A percentile compares a stretch with the other conserved stretches of the same genome.
Conservation (phyloP, 2,329 filamentous ascomycete species). For the Penicillium janthinellum region DNA sequence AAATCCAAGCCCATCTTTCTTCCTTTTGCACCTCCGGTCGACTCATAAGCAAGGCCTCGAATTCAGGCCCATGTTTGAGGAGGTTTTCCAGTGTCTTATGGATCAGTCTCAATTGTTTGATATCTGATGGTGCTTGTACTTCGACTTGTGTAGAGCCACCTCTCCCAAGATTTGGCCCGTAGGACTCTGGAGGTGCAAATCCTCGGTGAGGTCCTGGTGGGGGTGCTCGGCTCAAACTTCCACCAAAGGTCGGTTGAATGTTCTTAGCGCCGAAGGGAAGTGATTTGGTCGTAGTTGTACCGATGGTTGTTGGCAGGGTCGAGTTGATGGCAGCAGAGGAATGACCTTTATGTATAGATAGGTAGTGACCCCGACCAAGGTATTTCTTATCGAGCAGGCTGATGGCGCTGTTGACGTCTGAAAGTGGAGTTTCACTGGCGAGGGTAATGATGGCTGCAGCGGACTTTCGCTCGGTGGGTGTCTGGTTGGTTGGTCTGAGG, state of each 20-base stretch:
- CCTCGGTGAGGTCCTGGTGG: conserved; percentile 56
- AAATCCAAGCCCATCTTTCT: conserved; percentile 92
- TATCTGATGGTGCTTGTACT: conserved; percentile 73
- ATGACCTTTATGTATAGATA: conserved; percentile 78
- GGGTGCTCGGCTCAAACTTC: conserved; percentile 52
- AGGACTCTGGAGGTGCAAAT: conserved; percentile 77
- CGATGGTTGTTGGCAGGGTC: conserved; percentile 51
- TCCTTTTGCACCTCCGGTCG: conserved; percentile 79
- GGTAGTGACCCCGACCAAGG: conserved; percentile 78
- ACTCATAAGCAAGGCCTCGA: conserved; percentile 90
- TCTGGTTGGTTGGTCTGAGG: conserved; percentile 55
- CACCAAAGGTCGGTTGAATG: conserved; percentile 53
- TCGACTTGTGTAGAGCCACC: conserved; percentile 65
- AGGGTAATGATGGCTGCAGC: conserved; percentile 78
- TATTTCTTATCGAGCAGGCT: conserved; percentile 80
- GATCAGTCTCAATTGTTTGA: conserved; percentile 78
- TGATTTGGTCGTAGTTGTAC: conserved; percentile 53
- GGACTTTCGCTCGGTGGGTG: conserved; percentile 65
- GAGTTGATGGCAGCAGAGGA: conserved; percentile 71
- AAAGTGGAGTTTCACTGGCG: conserved; percentile 75
- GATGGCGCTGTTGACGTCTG: conserved; percentile 79
- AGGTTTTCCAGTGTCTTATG: conserved; percentile 84
- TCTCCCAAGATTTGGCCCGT: conserved; percentile 53
- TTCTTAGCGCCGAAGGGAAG: conserved; percentile 79
- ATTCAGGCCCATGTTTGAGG: conserved; percentile 77